A percentile compares a stretch with the other conserved stretches of the same genome.
Conservation (phyloP, 257 asterid species). For the Fraxinus quadrangulata region DNA sequence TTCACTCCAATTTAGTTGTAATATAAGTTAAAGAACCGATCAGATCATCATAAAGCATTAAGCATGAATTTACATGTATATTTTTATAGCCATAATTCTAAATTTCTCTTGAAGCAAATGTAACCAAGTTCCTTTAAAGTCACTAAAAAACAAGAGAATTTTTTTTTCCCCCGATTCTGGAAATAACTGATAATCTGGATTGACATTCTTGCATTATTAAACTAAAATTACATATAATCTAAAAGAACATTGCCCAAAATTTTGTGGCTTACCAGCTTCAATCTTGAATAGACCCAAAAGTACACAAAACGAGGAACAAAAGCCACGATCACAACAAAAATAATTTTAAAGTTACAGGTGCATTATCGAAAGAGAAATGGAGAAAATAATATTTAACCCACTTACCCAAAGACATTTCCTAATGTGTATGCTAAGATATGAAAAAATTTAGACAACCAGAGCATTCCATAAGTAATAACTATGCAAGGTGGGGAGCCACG, state of each 20-base stretch:
- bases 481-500: neutral
- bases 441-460: neutral
- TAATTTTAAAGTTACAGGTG: neutral
- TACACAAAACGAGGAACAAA: neutral
- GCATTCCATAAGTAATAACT: neutral
- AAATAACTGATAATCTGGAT: constrained; percentile 7
- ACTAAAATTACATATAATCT: neutral
- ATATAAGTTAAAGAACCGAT: neutral
- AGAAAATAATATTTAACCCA: neutral
- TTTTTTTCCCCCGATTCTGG: neutral
- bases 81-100: neutral
- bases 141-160: neutral
- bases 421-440: neutral
- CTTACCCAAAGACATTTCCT: neutral
- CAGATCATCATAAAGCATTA: neutral
- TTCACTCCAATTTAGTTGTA: neutral
- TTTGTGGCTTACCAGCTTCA: constrained; percentile 1
- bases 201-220: neutral
- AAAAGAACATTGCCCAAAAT: neutral
- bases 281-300: constrained; percentile 6
- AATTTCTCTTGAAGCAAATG: constrained; percentile 5
- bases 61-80: neutral
- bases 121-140: neutral
- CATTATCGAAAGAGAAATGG: neutral
- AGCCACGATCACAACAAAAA: constrained; percentile 5